Evolutionary conservation across 768 basidiomycete species (phyloP), one percentile per base, ranked within the genome.

Genomic region (Trichaptum fuscoviolaceum): DNA sequence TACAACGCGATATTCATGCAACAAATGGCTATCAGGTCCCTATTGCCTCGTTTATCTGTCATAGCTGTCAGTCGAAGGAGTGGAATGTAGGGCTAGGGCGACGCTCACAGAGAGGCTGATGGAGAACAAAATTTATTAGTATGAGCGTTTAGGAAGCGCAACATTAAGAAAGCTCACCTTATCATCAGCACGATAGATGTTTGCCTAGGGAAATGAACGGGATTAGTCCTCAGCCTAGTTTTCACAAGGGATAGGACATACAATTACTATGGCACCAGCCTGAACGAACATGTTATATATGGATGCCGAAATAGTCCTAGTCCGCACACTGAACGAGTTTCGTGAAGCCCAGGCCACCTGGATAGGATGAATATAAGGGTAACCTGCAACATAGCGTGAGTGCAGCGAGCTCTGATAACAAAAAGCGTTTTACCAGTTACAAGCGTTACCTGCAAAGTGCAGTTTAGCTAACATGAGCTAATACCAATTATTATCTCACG

Each of bases 221-320:
- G 34, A 34, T 52, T 17, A 67, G 63, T 65, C 23, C 69, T 62
- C 63, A n/a, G 4, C 42, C 57, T 24, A 24, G 30, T 35, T 7
- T 7, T 20, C 62, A 35, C n/a, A 35, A n/a, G 63, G 34, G 20
- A 64, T 17, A 26, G 20, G 17, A 75, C 80, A 60, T 66, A 83
- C 83, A 68, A 81, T 81, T 42, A 83, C 75, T 35, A 87, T 82
- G 20, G 76, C 79, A 20, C 83, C 83, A 3, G 82, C 82, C 73
- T 88, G 86, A n/a, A 87, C 85, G 67, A 83, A 84, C 81, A 88
- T 86, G 69, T 88, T 89, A 73, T 89, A 88, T 27, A 86, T 75
- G 0, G 79, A 77, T 8, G 80, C 77, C 1, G 73, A 72, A 10
- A 79, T 75, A 10, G 76, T 85, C 72, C 87, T 77, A 7, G 83